Percentiles rank a stretch among this genome's conserved stretches.
Conservation (phyloP, 495 filamentous ascomycete species). For the Penicillium turbatum region DNA sequence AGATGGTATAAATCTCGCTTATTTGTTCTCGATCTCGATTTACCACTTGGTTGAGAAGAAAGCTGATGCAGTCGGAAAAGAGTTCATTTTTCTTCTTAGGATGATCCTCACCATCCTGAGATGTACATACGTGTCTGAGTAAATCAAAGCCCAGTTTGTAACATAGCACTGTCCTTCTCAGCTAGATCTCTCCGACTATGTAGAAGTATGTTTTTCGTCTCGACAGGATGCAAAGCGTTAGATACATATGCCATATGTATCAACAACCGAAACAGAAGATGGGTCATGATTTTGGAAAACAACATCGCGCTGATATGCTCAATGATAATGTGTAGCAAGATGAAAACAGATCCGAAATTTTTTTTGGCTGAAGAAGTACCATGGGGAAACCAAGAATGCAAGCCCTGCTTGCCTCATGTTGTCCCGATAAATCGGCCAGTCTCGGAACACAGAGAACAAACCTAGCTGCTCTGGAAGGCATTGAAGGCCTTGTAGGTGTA, state of each 20-base stretch:
- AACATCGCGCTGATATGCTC: slow-evolving; percentile 44
- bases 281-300: slow-evolving; percentile 35
- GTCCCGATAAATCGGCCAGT: slow-evolving; percentile 3
- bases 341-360: slow-evolving; percentile 15
- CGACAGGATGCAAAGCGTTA: slow-evolving; percentile 26
- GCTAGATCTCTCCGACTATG: not conserved
- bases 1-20: too few species aligned
- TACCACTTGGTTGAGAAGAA: not conserved
- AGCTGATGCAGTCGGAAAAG: not conserved
- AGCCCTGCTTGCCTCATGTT: slow-evolving; percentile 37
- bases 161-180: slow-evolving; percentile 10
- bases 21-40: too few species aligned
- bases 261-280: slow-evolving; percentile 24
- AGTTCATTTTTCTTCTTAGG: not conserved
- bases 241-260: slow-evolving; percentile 15
- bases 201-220: slow-evolving; percentile 18
- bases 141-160: slow-evolving; percentile 20
- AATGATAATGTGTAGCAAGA: slow-evolving; percentile 28
- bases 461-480: slow-evolving; percentile 54
- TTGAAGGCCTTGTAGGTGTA: slow-evolving; percentile 99
- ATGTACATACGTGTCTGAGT: not conserved
- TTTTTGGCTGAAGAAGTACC: not conserved
- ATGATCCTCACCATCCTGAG: not conserved
- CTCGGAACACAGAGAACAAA: slow-evolving; percentile 4
- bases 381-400: slow-evolving; percentile 29